These are phyloP conservation scores for Dendrobium chrysotoxum DNA, from an alignment of 106 monocot genomes.

Conservation along the genomic window DNA sequence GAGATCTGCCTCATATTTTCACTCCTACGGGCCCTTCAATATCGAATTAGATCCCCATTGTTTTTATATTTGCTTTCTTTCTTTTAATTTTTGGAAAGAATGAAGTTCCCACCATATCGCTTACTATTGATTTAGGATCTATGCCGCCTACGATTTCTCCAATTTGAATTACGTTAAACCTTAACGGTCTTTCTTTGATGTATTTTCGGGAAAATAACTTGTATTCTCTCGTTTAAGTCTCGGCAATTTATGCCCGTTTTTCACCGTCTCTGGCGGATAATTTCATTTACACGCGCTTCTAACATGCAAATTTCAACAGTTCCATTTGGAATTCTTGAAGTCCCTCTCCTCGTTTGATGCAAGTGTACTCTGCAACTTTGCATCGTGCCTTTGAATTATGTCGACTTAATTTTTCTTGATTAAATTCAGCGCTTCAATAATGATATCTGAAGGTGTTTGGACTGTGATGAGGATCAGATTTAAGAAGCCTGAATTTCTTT, in stretches of 20 bases:
- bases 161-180: background rate
- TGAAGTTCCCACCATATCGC: background rate
- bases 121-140: constrained; percentile 3
- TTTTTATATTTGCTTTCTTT: background rate
- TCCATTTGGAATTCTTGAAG: background rate
- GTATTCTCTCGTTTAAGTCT: too few relatives aligned
- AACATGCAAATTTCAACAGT: too few relatives aligned
- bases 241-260: background rate
- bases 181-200: background rate
- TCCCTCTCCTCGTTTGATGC: background rate
- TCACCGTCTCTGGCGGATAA: background rate
- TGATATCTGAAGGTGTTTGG: constrained; percentile 1
- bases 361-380: background rate
- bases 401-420: background rate
- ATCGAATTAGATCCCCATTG: constrained; percentile 5
- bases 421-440: background rate
- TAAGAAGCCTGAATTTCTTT: background rate
- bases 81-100: background rate
- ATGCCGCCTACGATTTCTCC: background rate
- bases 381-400: background rate
- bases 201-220: background rate
- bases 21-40: background rate
- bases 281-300: background rate
- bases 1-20: background rate
- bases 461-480: background rate